Evolutionary conservation across 106 monocot genomes (phyloP).

Genomic region (Apostasia ramifera): DNA sequence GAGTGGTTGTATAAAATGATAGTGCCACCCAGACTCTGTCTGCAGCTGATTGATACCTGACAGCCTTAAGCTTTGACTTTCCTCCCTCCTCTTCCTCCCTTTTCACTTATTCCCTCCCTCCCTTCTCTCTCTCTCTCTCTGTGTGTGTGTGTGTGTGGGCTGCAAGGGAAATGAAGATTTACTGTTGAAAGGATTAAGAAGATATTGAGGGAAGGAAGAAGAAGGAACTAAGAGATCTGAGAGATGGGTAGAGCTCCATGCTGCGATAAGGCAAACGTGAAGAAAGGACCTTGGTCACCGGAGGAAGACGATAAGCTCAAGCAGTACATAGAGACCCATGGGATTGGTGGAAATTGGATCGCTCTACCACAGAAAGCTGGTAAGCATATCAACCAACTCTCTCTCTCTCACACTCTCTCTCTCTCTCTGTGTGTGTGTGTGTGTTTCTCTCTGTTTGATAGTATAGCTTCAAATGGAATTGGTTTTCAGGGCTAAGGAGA

Average conservation of each 20-base stretch:
- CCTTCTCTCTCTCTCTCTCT: conserved; percentile 1
- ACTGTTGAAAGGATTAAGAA: background rate
- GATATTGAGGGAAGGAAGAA: background rate
- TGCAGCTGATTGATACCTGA: conserved; percentile 1
- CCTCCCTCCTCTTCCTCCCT: background rate
- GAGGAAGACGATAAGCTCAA: conserved; percentile 23
- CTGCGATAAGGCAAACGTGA: conserved; percentile 23
- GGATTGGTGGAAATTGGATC: conserved; percentile 24
- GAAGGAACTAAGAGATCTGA: background rate
- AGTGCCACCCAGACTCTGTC: background rate
- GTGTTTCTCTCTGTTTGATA: background rate
- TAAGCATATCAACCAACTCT: background rate
- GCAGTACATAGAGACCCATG: conserved; percentile 18
- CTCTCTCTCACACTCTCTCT: background rate
- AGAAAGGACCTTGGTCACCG: conserved; percentile 23
- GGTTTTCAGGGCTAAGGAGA: conserved; percentile 46
- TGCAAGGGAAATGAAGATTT: background rate
- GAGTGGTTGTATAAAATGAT: background rate
- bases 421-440: background rate
- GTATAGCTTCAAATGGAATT: background rate
- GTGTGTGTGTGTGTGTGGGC: too few species aligned
- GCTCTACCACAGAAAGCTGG: conserved; percentile 22
- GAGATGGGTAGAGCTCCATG: conserved; percentile 23
- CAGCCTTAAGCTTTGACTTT: conserved; percentile 5
- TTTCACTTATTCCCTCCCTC: background rate